Base-by-base conservation (phyloP, 495 filamentous ascomycete genomes). In the Physcia stellaris region DNA sequence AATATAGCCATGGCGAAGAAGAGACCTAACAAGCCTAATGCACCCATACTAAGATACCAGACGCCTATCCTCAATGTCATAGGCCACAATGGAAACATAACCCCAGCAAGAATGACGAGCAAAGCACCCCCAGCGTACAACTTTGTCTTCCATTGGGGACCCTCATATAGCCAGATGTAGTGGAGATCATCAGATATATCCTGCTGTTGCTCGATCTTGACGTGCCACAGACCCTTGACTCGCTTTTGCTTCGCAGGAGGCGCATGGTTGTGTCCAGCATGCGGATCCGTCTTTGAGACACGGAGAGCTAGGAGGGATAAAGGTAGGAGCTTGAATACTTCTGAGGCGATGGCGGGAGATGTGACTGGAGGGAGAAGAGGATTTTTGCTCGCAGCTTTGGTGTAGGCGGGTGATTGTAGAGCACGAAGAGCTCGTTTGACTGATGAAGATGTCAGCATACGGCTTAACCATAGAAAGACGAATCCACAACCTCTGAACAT, bases 1-100 rank as follows among this genome's bases (percentile, higher is more conserved):
- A 96, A 84, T 47, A 99, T 88, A 0, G 88, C 78, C 88, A 99
- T 95, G 49, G 75, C 81, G 60, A 99, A 94, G 75, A 99, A 99
- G 37, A 94, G 59, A 22, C 85, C 92, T 27, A 99, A 73, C 37
- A 96, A 67, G 18, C 84, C 83, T 50, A 96, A 68, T 77, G 90
- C 85, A 29, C 77, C 88, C 71, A 95, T 93, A 63, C 81, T 88
- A 33, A 96, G 68, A 61, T 99, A 96, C 83, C 93, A 99, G 23
- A 95, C 92, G 22, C 92, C 90, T 46, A 88, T 75, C 47, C 92
- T 71, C 62, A 96, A 56, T 56, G 83, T 76, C 27, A 90, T 73
- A 5, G 92, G 92, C 92, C 92, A 99, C 32, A 99, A 72, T 9
- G 92, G 92, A 67, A 96, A 99, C 55, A 95, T 71, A 37, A 96